Evolutionary conservation across 2,329 filamentous ascomycete genomes (phyloP).

Genomic region (Fusarium drepaniforme): DNA sequence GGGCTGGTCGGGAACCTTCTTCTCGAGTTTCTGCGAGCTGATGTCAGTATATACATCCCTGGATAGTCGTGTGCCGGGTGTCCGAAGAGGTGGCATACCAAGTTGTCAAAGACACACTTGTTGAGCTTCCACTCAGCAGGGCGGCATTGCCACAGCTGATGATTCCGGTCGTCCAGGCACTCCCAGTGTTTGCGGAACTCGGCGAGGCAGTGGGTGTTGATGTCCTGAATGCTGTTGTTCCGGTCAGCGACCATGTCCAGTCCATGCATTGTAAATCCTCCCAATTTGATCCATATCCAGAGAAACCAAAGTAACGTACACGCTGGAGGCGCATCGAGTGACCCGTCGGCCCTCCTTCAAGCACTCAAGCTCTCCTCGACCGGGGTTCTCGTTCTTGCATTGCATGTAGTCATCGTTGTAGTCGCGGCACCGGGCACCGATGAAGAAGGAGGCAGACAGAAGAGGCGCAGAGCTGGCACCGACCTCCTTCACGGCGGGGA

Average conservation of each 20-base stretch:
- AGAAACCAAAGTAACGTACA: conserved; percentile 71
- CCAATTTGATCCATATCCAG: background rate
- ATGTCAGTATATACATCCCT: conserved; percentile 15
- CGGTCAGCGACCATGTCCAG: conserved; percentile 24
- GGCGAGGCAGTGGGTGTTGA: conserved; percentile 93
- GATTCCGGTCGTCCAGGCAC: conserved; percentile 97
- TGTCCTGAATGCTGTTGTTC: conserved; percentile 81
- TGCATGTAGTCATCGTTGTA: conserved; percentile 99
- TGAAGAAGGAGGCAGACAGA: conserved; percentile 94
- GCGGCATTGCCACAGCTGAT: conserved; percentile 96
- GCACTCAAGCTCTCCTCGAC: conserved; percentile 92
- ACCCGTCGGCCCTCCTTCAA: conserved; percentile 97
- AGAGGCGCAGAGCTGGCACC: conserved; percentile 94
- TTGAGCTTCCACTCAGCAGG: conserved; percentile 90
- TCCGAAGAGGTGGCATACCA: conserved; percentile 70
- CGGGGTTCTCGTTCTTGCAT: conserved; percentile 96
- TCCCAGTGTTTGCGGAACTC: conserved; percentile 96
- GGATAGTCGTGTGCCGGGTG: background rate
- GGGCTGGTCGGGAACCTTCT: conserved; percentile 81
- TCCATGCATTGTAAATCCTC: background rate
- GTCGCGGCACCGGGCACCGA: conserved; percentile 91
- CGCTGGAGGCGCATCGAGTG: conserved; percentile 94
- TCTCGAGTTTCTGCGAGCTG: conserved; percentile 77
- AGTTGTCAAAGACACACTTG: conserved; percentile 94
- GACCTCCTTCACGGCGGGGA: conserved; percentile 94